Percentiles rank a stretch among this genome's conserved stretches.
phyloP scores from a whole-genome alignment of 2,329 filamentous ascomycete species.

The Exophiala bonariae region DNA sequence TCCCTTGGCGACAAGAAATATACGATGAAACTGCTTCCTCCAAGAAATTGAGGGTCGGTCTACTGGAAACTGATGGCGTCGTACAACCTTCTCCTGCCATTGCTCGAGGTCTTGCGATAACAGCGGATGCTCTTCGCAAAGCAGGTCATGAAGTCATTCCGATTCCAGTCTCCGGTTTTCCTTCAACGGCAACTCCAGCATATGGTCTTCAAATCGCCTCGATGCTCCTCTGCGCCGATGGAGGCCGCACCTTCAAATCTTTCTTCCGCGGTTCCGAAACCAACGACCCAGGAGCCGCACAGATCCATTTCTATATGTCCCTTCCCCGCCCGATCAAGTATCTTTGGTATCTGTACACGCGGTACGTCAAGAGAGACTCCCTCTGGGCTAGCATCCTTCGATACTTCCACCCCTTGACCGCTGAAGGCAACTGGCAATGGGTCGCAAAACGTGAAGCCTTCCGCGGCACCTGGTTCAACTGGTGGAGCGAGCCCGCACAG shows the following conservation, averaged over 20 bases:
- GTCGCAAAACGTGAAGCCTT: constrained; percentile 76
- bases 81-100: constrained; percentile 87
- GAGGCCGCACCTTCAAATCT: constrained; percentile 74
- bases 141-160: constrained; percentile 75
- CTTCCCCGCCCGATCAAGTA: constrained; percentile 75
- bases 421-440: constrained; percentile 79
- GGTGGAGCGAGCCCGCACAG: constrained; percentile 71
- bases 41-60: constrained; percentile 68
- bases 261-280: constrained; percentile 76
- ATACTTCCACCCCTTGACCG: constrained; percentile 71
- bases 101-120: constrained; percentile 69
- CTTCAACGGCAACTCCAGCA: constrained; percentile 72
- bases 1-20: constrained; percentile 70
- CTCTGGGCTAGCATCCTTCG: constrained; percentile 77
- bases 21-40: constrained; percentile 61
- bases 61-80: constrained; percentile 77
- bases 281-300: constrained; percentile 73
- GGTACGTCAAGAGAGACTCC: constrained; percentile 72
- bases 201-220: constrained; percentile 75
- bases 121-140: constrained; percentile 65
- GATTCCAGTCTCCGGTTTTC: constrained; percentile 53
- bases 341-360: constrained; percentile 86
- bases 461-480: constrained; percentile 76
- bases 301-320: constrained; percentile 72
- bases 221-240: constrained; percentile 80